Base-by-base conservation (phyloP, 106 monocot species). In the Allium sativum region DNA sequence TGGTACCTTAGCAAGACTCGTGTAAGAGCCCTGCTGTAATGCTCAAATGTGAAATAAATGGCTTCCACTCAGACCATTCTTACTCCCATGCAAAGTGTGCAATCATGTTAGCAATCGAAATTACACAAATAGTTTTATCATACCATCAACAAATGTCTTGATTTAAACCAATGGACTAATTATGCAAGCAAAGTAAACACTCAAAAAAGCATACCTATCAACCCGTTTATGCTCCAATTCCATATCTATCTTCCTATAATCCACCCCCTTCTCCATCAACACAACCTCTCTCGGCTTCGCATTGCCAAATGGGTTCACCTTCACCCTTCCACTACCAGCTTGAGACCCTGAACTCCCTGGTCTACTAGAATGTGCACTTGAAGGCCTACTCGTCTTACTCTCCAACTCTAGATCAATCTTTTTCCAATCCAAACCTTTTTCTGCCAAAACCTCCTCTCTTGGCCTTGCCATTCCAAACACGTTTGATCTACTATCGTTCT, bases 381-480 rank as follows among this genome's bases (percentile, higher is more conserved):
- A 77, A 0, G 96, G 91, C 20, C 91, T 81, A 0, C 61, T 77
- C 0, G 58, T 77, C 76, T 83, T 86, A 0, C 21, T 21, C 48
- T 88, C 84, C 60, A 78, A 70, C 44, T 82, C 92, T 11, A 65
- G 57, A 10, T 99, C 98, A 52, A 87, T 57, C 67, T 92, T 92
- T 74, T 70, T 88, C 92, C 92, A 99, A 71, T 99, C 92, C 73
- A 99, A 52, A 7, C 98, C 98, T 61, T 99, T 92, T 46, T 83
- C 88, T 0, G 84, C 80, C 70, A 99, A 58, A 18, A 99, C 73
- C 52, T 92, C 92, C 62, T 99, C 98, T 67, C 98, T 79, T 7
- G 98, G 98, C 42, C 92, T 72, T 0, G 98, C 98, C 1, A 73
- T 59, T 7, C 88, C 98, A 62, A 99, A 99, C 10, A 84, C 92